Base-by-base conservation (phyloP, 2,329 filamentous ascomycete genomes). In the Neonectria punicea region DNA sequence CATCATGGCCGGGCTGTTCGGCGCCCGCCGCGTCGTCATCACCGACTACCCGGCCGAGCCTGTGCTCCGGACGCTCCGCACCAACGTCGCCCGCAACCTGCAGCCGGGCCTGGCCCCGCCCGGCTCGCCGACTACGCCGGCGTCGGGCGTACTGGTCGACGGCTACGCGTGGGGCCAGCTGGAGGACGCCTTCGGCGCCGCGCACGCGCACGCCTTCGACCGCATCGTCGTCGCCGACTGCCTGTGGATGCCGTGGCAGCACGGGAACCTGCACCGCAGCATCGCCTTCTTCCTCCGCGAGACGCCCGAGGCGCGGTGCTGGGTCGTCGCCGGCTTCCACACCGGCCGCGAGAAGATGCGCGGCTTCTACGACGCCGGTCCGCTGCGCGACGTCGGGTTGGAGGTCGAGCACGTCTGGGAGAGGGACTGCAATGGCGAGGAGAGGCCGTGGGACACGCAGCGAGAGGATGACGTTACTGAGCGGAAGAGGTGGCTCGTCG, bases 211-310 rank as follows among this genome's bases (percentile, higher is more conserved):
- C 63, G 74, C 74, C 1, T 92, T 89, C 73, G 87, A 87, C 50
- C 85, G 89, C 62, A 82, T 93, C 44, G 78, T 93, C n/a, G 89
- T 88, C 0, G 89, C 90, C 67, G 91, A 93, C 78, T 93, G 91
- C 73, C 84, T 92, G 61, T 93, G 91, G 91, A 92, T 93, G 89
- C 86, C 88, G 1, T 86, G 85, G 81, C 86, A 93, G 80, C 92
- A 93, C 77, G 83, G 78, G n/a, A 91, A 89, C 76, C 83, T 93
- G 28, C 84, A 85, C 51, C 77, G 75, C 46, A 92, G 89, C 25
- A 87, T 93, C 74, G 77, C 83, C 5, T 87, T 88, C 77, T 92
- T 93, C 74, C 81, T 93, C 18, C 79, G 76, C 11, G 77, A 74
- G 3, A 70, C 79, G 2, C 39, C 72, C 8, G 76, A 72, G 16